Percentiles rank a stretch among this genome's conserved stretches.
Conservation (phyloP, 2,329 filamentous ascomycete species). For the Talaromyces piceae region DNA sequence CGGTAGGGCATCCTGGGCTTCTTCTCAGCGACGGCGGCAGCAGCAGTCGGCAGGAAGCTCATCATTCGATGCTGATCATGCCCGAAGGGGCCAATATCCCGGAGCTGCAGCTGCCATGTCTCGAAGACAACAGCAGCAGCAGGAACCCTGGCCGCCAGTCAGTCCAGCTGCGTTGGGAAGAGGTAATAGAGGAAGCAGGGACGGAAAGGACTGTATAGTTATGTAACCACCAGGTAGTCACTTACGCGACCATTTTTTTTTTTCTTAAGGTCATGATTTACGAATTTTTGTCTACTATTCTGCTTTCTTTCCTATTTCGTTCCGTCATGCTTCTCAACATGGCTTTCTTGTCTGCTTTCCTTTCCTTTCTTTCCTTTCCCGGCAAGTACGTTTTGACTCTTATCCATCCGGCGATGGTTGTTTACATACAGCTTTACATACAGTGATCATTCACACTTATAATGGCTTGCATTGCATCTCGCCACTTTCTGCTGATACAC, state of each 20-base stretch:
- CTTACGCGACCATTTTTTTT: not conserved
- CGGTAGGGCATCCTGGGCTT: not conserved
- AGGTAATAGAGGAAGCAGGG: constrained; percentile 13
- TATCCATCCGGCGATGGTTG: not conserved
- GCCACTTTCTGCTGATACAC: not conserved
- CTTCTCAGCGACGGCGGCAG: not conserved
- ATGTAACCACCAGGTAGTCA: constrained; percentile 29
- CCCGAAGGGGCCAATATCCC: constrained; percentile 2
- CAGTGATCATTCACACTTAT: not conserved
- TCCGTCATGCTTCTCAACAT: too few relatives aligned
- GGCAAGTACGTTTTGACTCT: not conserved
- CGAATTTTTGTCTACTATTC: not conserved
- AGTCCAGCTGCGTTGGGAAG: constrained; percentile 1
- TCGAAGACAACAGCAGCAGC: constrained; percentile 9
- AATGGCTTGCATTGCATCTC: not conserved
- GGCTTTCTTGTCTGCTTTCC: not conserved
- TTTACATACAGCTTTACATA: not conserved
- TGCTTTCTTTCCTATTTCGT: not conserved
- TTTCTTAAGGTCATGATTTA: not conserved
- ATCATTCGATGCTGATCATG: not conserved
- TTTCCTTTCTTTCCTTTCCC: not conserved
- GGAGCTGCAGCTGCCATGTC: constrained; percentile 2
- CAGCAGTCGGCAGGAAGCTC: not conserved
- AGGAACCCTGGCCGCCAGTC: constrained; percentile 1
- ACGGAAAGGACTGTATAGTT: constrained; percentile 37